phyloP scores from a whole-genome alignment of 768 basidiomycete species.

The Termitomyces titanicus region DNA sequence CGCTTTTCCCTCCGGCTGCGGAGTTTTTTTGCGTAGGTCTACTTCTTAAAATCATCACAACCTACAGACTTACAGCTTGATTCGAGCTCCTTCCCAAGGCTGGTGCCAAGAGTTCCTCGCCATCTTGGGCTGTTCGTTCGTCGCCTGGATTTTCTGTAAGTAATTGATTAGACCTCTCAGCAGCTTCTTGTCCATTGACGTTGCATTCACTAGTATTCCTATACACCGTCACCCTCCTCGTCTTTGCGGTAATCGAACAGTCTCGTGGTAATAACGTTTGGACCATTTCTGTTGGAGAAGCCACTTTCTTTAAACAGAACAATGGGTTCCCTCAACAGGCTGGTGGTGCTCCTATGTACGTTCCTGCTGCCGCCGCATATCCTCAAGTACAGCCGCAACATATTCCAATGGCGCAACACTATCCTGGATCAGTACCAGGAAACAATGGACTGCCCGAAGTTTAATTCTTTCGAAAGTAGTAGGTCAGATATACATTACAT shows the following conservation, averaged over 20 bases:
- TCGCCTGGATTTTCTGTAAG: conserved; percentile 13
- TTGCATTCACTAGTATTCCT: conserved; percentile 7
- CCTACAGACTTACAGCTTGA: background rate
- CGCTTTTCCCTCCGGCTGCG: conserved; percentile 12
- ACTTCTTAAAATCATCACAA: background rate
- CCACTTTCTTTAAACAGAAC: conserved; percentile 6
- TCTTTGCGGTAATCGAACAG: conserved; percentile 5
- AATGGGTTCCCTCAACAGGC: background rate
- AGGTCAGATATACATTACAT: too few species aligned
- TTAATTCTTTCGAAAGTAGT: background rate
- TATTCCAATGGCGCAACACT: background rate
- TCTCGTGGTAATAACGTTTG: conserved; percentile 13
- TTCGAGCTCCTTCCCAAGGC: background rate
- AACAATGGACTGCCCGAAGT: background rate
- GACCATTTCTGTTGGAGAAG: conserved; percentile 5
- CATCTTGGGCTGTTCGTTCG: conserved; percentile 14
- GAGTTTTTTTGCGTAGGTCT: background rate
- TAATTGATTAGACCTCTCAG: background rate
- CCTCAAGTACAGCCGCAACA: background rate
- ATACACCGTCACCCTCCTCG: conserved; percentile 11
- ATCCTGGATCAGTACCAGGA: background rate
- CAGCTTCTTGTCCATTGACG: background rate
- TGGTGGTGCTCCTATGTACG: background rate
- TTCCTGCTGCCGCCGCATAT: background rate
- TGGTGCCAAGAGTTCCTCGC: conserved; percentile 12